Evolutionary conservation across 345 rosid genomes (phyloP), one percentile per base, ranked within the genome.

Genomic region (Populus tremula): DNA sequence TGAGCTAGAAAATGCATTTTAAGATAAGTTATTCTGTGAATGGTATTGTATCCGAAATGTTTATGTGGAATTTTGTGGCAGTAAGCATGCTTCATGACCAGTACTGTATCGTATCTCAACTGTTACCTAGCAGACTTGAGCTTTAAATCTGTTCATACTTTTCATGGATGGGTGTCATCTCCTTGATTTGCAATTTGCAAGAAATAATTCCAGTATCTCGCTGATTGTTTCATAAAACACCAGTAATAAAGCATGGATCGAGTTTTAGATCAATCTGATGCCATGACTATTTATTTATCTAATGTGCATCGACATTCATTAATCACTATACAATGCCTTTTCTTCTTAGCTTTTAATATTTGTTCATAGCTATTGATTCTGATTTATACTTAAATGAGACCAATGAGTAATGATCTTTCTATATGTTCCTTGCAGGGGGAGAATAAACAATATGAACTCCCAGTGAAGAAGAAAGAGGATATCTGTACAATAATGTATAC

Each of bases 401-500:
- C 53, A 31, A 25, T 17, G 11, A 66, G 17, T 82, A 17, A 71
- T 69, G 31, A 39, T 63, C 53, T 73, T 72, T 39, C 43, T 61
- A 25, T 69, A 71, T 84, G 69, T 69, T 71, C 66, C 62, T 79
- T 75, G 54, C 81, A 96, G 98, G 97, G 98, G 68, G 90, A 85
- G 31, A 79, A 85, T 67, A 87, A 91, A 74, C 77, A 89, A 41
- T 90, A 79, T 85, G 97, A 94, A 62, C 90, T 94, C 77, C 99
- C 99, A 21, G 91, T 76, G 83, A 96, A 92, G 81, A 85, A 75
- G 84, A 88, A 89, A 85, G 84, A 79, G 43, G 99, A 96, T 74
- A 87, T 96, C 54, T 94, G 97, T 82, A 96, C 98, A 21, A 91
- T 94, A 71, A 96, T 94, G 99, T 96, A 96, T 79, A 96, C 99